Percentiles rank a stretch among this genome's conserved stretches.
These are phyloP conservation scores for Paratinospora sagittata DNA, from an alignment of 164 flowering plant genomes.

Conservation along the genomic window DNA sequence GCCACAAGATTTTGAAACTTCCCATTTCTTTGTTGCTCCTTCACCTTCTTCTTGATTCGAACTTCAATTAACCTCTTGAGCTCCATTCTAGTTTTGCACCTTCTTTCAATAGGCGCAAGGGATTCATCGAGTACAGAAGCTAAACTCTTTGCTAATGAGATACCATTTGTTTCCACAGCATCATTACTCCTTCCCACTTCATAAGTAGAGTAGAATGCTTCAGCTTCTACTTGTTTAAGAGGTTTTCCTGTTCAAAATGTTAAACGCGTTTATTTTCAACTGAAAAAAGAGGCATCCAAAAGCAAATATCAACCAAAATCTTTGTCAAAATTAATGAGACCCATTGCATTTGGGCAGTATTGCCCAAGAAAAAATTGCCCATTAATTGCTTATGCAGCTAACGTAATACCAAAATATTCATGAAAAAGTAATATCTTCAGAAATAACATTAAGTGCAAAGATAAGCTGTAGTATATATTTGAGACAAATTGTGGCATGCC, in stretches of 20 bases:
- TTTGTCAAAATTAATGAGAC: background rate
- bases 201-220: conserved; percentile 18
- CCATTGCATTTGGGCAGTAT: background rate
- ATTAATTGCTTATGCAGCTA: too few relatives aligned
- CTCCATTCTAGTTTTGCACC: conserved; percentile 43
- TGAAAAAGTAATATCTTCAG: background rate
- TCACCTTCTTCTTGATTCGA: conserved; percentile 81
- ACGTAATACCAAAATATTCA: background rate
- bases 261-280: background rate
- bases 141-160: conserved; percentile 50
- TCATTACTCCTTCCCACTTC: conserved; percentile 3
- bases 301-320: background rate
- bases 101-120: conserved; percentile 23
- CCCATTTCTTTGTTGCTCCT: conserved; percentile 59
- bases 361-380: too few relatives aligned
- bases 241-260: conserved; percentile 20
- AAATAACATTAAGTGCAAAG: background rate
- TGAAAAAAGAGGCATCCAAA: background rate
- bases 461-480: background rate
- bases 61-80: conserved; percentile 54
- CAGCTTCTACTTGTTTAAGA: conserved; percentile 10
- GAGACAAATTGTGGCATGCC: background rate
- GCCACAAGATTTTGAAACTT: conserved; percentile 55
- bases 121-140: conserved; percentile 69
- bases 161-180: conserved; percentile 11